Conservation (phyloP, 1,284 basidiomycete genomes). For the Blastosporella zonata region DNA sequence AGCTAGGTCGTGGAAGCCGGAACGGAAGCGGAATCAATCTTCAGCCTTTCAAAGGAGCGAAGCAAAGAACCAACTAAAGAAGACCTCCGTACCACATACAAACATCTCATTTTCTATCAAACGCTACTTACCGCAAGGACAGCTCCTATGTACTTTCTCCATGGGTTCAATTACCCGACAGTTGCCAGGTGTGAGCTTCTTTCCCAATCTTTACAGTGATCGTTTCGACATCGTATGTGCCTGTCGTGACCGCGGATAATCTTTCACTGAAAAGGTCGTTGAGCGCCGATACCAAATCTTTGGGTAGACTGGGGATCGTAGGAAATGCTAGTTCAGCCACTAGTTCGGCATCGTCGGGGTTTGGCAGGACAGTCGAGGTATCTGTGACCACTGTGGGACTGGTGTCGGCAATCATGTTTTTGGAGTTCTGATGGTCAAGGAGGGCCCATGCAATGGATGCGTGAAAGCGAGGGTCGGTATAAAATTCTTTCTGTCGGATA, state of each 20-base stretch:
- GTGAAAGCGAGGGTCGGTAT: constrained; percentile 73
- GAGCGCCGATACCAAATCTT: constrained; percentile 42
- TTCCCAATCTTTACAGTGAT: constrained; percentile 67
- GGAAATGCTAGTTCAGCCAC: constrained; percentile 31
- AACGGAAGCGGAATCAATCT: too few species aligned
- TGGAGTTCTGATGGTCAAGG: constrained; percentile 28
- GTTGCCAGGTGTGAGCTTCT: constrained; percentile 48
- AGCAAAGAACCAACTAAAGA: too few species aligned
- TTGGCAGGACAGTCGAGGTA: neutral
- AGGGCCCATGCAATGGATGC: constrained; percentile 80
- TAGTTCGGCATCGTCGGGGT: constrained; percentile 1
- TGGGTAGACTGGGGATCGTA: constrained; percentile 52
- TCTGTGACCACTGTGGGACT: constrained; percentile 1
- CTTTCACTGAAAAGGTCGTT: constrained; percentile 43
- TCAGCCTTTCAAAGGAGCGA: too few species aligned
- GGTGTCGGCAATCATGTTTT: constrained; percentile 1
- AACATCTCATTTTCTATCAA: too few species aligned
- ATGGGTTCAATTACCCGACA: constrained; percentile 12
- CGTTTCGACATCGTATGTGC: constrained; percentile 48
- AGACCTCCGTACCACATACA: too few species aligned
- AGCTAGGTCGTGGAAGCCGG: too few species aligned
- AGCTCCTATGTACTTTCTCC: neutral
- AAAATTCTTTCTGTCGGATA: constrained; percentile 72
- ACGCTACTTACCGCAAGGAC: too few species aligned
- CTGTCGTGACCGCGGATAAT: constrained; percentile 41